Evolutionary conservation across 2,329 filamentous ascomycete species (phyloP).

Genomic region (Lachnellula hyalina): DNA sequence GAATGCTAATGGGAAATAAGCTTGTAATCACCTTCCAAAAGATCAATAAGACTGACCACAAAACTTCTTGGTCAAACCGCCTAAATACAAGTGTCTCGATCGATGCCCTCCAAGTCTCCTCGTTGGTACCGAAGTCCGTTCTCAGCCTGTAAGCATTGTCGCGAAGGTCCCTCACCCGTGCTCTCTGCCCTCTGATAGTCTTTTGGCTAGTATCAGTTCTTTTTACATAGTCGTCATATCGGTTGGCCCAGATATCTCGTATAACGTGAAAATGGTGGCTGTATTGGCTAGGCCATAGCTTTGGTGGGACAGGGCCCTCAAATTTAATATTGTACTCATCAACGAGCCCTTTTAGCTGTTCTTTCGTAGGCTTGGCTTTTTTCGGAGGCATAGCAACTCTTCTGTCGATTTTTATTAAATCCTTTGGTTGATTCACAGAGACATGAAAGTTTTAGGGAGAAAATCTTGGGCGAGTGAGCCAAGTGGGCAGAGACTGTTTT

Average conservation of each 20-base stretch:
- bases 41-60: slow-evolving; percentile 4
- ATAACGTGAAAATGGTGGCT: slow-evolving; percentile 6
- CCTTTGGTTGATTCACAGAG: too few species aligned
- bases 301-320: slow-evolving; percentile 5
- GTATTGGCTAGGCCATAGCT: slow-evolving; percentile 5
- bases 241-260: slow-evolving; percentile 8
- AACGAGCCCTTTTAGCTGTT: neutral
- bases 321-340: slow-evolving; percentile 5
- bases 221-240: slow-evolving; percentile 6
- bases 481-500: too few species aligned
- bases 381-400: slow-evolving; percentile 4
- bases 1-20: neutral
- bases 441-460: too few species aligned
- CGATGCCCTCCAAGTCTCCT: slow-evolving; percentile 4
- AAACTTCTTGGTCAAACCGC: slow-evolving; percentile 2
- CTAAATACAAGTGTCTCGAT: slow-evolving; percentile 1
- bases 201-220: slow-evolving; percentile 2
- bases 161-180: slow-evolving; percentile 3
- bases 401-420: neutral
- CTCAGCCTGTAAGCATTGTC: neutral
- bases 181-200: neutral
- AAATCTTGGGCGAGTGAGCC: too few species aligned
- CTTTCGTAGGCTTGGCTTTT: neutral
- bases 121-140: slow-evolving; percentile 1
- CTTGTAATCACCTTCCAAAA: neutral